Conservation (phyloP, 345 rosid species). For the Populus ilicifolia region DNA sequence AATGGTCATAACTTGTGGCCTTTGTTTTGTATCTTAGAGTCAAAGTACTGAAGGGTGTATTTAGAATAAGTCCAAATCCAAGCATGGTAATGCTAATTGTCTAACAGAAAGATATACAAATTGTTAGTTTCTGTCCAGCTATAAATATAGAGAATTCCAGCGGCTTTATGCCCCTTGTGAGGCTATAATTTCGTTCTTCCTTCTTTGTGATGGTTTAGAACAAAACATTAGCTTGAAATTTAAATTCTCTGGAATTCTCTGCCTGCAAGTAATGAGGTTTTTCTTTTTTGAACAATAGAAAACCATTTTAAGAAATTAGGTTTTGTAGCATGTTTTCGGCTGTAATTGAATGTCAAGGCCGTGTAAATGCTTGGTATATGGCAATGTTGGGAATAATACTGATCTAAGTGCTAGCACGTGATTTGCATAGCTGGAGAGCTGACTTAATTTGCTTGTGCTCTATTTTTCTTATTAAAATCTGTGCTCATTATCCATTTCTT, state of each 20-base stretch:
- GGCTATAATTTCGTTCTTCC: background rate
- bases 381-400: background rate
- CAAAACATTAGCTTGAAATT: background rate
- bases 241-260: background rate
- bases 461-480: background rate
- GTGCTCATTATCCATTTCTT: background rate
- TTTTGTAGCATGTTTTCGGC: background rate
- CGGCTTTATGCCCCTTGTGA: background rate
- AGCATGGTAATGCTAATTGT: background rate
- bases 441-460: background rate
- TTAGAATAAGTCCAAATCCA: background rate
- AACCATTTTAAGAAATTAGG: background rate
- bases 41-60: background rate
- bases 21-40: background rate
- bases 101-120: background rate
- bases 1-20: background rate
- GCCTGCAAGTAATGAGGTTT: background rate
- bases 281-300: background rate
- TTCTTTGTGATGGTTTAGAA: background rate
- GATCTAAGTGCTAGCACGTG: background rate
- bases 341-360: background rate
- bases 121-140: background rate
- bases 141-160: background rate
- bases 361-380: background rate
- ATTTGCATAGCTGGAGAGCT: background rate